Evolutionary conservation across 345 rosid genomes (phyloP), one percentile per base, ranked within the genome.

Genomic region (Cardamine chenopodiifolia): DNA sequence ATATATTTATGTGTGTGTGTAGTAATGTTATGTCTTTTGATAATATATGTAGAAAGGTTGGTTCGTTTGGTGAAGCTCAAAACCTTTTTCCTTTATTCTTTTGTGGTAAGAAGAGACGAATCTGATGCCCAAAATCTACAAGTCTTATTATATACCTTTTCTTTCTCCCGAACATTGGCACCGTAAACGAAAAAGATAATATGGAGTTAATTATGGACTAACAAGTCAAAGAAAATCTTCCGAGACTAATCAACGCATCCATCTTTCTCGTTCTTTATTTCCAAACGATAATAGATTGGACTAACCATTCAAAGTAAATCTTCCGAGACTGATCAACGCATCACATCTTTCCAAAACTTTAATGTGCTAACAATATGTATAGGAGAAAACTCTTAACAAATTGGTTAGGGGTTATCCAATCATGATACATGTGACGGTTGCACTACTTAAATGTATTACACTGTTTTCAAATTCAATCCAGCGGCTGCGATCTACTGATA

Each of bases 51-150:
- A 54, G n/a, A 77, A 77, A 70, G 68, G 48, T 70, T 70, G 17
- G 47, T 40, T 14, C 17, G 17, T 40, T 40, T 40, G 79, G 62
- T 60, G 70, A 61, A 45, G 32, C 31, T 28, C 80, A 78, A 78
- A 71, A 83, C 83, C 85, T 58, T 72, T 77, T 45, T 37, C 66
- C 3, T 60, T 52, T 59, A 62, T 53, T 70, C 76, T 64, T 70
- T 71, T 64, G 56, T 77, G 72, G 72, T 77, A 65, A 77, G 76
- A 55, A 64, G 76, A 71, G 62, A 71, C 66, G 80, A 71, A 71
- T 77, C 80, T 63, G 72, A 77, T 71, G 55, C 80, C 48, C 76
- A 20, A 66, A 70, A 77, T 70, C 71, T 37, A 14, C 13, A 52
- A 75, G 23, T 68, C 74, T 61, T 60, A 12, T 54, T 25, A 32